Conservation (phyloP, 2,329 filamentous ascomycete species). For the Rhynchosporium agropyri region DNA sequence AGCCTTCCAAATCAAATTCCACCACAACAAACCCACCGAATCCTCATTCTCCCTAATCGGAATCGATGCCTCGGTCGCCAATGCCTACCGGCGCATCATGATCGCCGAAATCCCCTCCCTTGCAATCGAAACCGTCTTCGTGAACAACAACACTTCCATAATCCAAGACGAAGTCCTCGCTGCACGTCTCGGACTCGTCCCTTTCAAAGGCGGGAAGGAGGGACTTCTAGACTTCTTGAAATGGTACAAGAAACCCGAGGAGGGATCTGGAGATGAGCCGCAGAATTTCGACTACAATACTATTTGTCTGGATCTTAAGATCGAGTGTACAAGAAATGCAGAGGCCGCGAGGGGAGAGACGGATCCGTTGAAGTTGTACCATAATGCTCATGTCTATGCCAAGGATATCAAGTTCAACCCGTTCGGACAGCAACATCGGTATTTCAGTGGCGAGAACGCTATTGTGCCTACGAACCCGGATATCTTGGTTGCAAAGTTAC, state of each 20-base stretch:
- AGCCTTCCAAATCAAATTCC: constrained; percentile 75
- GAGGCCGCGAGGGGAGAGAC: constrained; percentile 71
- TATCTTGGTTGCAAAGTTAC: constrained; percentile 91
- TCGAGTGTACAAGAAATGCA: constrained; percentile 79
- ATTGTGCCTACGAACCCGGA: constrained; percentile 85
- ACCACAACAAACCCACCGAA: constrained; percentile 77
- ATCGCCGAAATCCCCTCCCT: constrained; percentile 93
- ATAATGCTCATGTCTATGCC: constrained; percentile 82
- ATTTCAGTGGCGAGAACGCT: constrained; percentile 67
- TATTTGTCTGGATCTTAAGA: constrained; percentile 73
- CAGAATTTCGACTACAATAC: constrained; percentile 82
- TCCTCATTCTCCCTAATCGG: constrained; percentile 89
- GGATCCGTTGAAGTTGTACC: constrained; percentile 82
- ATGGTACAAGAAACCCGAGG: constrained; percentile 74
- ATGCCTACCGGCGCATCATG: constrained; percentile 95
- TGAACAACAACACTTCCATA: constrained; percentile 95
- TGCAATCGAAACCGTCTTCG: constrained; percentile 90
- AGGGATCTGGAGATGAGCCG: constrained; percentile 59
- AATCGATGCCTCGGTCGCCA: constrained; percentile 89
- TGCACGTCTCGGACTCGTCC: constrained; percentile 86
- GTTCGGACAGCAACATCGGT: constrained; percentile 70
- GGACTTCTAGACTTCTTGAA: constrained; percentile 78
- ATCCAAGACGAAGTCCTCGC: constrained; percentile 97
- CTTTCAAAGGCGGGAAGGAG: constrained; percentile 76
- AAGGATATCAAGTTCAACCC: constrained; percentile 76